Percentiles rank a stretch among this genome's conserved stretches.
These are phyloP conservation scores for Plasmodium billcollinsi DNA, from an alignment of 169 alveolate species.

Conservation along the genomic window DNA sequence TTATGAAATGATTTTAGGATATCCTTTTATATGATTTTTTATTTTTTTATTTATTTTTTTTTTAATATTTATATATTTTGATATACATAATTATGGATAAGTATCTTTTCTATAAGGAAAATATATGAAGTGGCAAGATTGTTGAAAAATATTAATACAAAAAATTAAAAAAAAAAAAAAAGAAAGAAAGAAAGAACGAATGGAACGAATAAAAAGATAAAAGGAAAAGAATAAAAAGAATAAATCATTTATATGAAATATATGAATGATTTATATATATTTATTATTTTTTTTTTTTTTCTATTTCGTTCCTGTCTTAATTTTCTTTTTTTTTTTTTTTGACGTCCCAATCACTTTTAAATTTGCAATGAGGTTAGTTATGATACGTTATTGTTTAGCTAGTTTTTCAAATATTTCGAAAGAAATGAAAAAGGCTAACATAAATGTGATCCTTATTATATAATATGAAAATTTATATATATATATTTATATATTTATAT, in stretches of 20 bases:
- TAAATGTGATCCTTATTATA: slow-evolving; percentile 59
- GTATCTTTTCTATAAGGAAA: not conserved
- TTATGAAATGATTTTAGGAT: too few relatives aligned
- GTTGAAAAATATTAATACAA: slow-evolving; percentile 27
- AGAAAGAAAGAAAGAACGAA: too few relatives aligned
- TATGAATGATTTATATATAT: too few relatives aligned
- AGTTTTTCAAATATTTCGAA: slow-evolving; percentile 19
- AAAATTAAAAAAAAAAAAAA: too few relatives aligned
- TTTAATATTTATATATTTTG: too few relatives aligned
- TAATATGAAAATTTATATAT: slow-evolving; percentile 1
- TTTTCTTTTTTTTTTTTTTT: slow-evolving; percentile 13
- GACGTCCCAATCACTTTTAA: slow-evolving; percentile 74
- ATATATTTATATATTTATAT: not conserved
- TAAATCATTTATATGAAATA: not conserved
- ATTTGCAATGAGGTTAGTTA: slow-evolving; percentile 79
- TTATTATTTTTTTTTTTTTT: too few relatives aligned
- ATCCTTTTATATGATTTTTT: too few relatives aligned
- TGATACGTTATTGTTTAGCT: slow-evolving; percentile 24
- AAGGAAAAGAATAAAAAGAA: slow-evolving; percentile 11
- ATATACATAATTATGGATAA: too few relatives aligned
- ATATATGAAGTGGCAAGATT: slow-evolving; percentile 49
- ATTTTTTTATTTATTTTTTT: too few relatives aligned
- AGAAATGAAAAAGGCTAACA: slow-evolving; percentile 18
- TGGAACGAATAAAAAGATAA: not conserved
- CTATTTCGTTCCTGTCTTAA: not conserved